Base-by-base conservation (phyloP, 208 protist species). In the Crithidia fasciculata region DNA sequence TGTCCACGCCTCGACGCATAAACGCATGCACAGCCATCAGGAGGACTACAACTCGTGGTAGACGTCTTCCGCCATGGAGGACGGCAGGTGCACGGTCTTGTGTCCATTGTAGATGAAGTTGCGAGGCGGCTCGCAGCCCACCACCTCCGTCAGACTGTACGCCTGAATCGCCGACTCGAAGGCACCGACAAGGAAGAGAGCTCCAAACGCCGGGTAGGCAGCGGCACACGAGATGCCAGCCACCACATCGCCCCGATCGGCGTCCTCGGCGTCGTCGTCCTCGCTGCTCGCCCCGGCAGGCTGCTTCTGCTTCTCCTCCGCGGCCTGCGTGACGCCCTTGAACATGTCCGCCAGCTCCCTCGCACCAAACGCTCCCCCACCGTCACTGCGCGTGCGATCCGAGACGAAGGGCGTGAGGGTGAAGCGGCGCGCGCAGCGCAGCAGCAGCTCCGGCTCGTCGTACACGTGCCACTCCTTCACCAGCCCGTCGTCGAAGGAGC, bases 391-490 rank as follows among this genome's bases (percentile, higher is more conserved):
- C 12, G 12, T 28, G 41, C 71, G 4, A 13, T 55, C 53, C 18
- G 74, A 52, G 9, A 69, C 39, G 60, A 57, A 52, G 16, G 69
- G 76, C 47, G 49, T 72, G 18, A 93, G 56, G 9, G 79, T 79
- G 53, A 95, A 93, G 50, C 78, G 81, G 8, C 91, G 81, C 54
- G 83, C 82, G 50, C 83, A 90, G 16, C 87, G 83, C 78, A 94
- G 76, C 39, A 93, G 47, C 45, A 80, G 19, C 74, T 91, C 82
- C 15, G 88, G 85, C 66, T 88, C 81, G 52, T 92, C 87, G 78
- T 94, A 93, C 55, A 96, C 67, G 77, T 96, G 91, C 89, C 91
- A 96, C 82, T 96, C 91, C 72, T 77, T 85, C 69, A 96, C 76
- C 12, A 96, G 28, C 16, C 85, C 87, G 54, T 92, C 85, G 47